Evolutionary conservation across 225 moss, liverwort and hornwort genomes (phyloP).

Genomic region (Marchantia polymorpha): DNA sequence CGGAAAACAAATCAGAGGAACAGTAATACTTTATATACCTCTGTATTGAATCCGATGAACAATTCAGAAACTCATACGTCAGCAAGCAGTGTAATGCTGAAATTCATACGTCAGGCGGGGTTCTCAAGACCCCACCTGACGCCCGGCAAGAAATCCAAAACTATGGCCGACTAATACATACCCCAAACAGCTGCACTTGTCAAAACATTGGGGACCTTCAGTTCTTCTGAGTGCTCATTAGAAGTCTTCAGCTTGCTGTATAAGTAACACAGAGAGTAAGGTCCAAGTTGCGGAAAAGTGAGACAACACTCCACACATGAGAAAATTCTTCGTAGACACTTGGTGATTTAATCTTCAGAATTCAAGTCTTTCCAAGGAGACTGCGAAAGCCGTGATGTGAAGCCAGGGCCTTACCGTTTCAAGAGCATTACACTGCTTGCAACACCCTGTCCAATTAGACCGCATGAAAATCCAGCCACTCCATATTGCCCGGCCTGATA

Average conservation of each 20-base stretch:
- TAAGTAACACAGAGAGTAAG: not conserved
- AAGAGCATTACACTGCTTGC: constrained; percentile 92
- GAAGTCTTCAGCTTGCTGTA: constrained; percentile 47
- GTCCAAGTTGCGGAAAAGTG: not conserved
- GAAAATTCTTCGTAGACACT: not conserved
- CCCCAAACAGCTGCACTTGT: constrained; percentile 87
- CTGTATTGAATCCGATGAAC: not conserved
- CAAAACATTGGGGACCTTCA: constrained; percentile 83
- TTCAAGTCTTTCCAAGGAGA: not conserved
- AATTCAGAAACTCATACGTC: not conserved
- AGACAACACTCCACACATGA: no score
- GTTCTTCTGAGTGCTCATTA: constrained; percentile 61
- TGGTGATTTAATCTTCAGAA: not conserved
- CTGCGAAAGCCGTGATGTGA: not conserved
- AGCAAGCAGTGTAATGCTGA: no score
- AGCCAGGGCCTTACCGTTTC: constrained; percentile 46
- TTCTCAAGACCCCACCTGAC: not conserved
- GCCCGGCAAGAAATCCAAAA: not conserved
- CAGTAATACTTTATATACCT: not conserved
- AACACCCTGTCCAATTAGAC: constrained; percentile 83
- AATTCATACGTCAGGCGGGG: no score
- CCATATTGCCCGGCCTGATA: constrained; percentile 87
- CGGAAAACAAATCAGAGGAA: not conserved
- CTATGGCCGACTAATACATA: constrained; percentile 5
- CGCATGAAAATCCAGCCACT: constrained; percentile 72